Conservation (phyloP, 2,329 filamentous ascomycete genomes). For the Eutypa lata region DNA sequence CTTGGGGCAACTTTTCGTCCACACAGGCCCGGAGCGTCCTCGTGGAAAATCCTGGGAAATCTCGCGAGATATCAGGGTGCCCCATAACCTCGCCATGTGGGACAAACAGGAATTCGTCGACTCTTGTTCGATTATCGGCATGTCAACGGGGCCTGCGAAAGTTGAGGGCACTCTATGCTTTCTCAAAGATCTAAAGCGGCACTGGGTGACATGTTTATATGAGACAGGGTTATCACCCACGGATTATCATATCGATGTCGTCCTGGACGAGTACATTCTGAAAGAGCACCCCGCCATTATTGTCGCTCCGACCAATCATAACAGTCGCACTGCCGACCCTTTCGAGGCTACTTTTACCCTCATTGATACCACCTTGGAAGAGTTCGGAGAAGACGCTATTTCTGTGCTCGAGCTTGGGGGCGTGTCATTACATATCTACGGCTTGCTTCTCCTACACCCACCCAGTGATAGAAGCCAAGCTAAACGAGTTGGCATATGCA, state of each 20-base stretch:
- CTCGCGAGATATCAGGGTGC: neutral
- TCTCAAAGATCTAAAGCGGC: neutral
- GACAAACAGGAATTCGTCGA: neutral
- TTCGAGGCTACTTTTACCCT: neutral
- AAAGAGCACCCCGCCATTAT: neutral
- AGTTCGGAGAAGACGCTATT: conserved; percentile 1
- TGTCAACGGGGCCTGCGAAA: neutral
- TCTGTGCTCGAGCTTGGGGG: conserved; percentile 1
- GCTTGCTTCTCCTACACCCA: neutral
- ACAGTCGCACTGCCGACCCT: neutral
- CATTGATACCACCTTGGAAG: neutral
- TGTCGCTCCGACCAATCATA: neutral
- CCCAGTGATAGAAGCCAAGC: neutral
- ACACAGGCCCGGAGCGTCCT: neutral
- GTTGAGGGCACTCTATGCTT: neutral
- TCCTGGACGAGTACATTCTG: neutral
- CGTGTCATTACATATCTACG: neutral
- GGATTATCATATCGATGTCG: neutral
- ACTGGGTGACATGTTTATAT: neutral
- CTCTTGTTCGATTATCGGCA: neutral
- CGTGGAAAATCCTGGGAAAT: neutral
- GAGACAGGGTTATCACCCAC: neutral
- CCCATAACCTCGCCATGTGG: neutral
- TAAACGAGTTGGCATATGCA: neutral
- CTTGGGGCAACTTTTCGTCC: neutral